Evolutionary conservation across 148 eudicot genomes (phyloP), one percentile per base, ranked within the genome.

Genomic region (Dysphania ambrosioides): DNA sequence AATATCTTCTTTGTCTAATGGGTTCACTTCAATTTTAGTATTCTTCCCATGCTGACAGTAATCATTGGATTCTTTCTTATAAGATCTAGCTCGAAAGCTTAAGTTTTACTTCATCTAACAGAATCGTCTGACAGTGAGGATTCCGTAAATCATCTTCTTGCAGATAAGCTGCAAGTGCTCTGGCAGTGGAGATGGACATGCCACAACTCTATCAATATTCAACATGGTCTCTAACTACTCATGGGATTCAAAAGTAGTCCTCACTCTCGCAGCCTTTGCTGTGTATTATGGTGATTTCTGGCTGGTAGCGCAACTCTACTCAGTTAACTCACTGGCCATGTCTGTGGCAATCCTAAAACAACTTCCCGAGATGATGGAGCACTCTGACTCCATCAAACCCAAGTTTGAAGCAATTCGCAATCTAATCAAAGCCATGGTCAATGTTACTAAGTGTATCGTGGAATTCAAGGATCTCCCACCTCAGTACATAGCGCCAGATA

Each of bases 171-270:
- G 93, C 87, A 89, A 91, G 77, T 85, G 87, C 75, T 72, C 85
- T 2, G 75, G 84, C 1, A 81, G 84, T 8, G 86, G 82, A 55
- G 97, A 92, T 62, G 82, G 92, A 8, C 95, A 90, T 53, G 59
- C 85, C 32, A 83, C 86, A 41, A 82, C 95, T 2, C 44, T 88
- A 78, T 79, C 84, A 36, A 69, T 92, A 30, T 86, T 92, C 76
- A 80, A 85, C 70, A 72, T 80, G 66, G 88, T 88, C 2, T 78
- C 94, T 15, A 82, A 63, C 86, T 92, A 90, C 75, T 29, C 88
- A 31, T 92, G 97, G 97, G 97, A 92, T 49, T 88, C 97, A 42
- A 92, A 92, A 81, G 93, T 79, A 66, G 88, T 81, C 70, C 84
- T 90, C 19, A 65, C 88, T 24, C 82, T 92, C 1, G 92, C 93